Evolutionary conservation across 1,139 yeast species (phyloP).

Genomic region (Geotrichum carabidarum): DNA sequence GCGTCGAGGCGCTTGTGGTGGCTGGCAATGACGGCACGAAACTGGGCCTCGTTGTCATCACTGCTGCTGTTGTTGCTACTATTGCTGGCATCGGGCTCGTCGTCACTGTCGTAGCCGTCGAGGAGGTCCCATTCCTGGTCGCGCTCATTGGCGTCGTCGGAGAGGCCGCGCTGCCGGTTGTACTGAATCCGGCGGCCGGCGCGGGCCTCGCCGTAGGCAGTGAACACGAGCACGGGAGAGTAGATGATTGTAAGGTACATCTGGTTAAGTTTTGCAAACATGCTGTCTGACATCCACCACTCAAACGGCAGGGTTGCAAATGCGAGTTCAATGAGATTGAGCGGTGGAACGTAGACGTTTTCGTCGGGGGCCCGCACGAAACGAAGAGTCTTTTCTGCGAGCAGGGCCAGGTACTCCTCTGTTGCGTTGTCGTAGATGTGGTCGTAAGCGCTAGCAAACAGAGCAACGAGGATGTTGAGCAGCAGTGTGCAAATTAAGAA

Average conservation of each 20-base stretch:
- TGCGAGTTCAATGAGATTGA: slow-evolving; percentile 63
- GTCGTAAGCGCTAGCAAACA: slow-evolving; percentile 79
- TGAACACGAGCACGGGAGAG: slow-evolving; percentile 58
- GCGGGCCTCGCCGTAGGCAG: slow-evolving; percentile 59
- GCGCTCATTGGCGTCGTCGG: slow-evolving; percentile 77
- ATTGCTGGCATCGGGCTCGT: slow-evolving; percentile 27
- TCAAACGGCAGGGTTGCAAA: slow-evolving; percentile 42
- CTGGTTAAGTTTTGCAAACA: slow-evolving; percentile 31
- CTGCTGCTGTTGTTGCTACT: slow-evolving; percentile 22
- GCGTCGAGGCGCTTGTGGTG: not conserved
- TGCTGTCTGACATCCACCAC: slow-evolving; percentile 38
- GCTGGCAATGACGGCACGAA: slow-evolving; percentile 33
- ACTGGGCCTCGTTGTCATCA: slow-evolving; percentile 33
- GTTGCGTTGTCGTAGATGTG: slow-evolving; percentile 77
- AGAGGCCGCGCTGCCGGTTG: slow-evolving; percentile 58
- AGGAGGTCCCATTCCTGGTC: slow-evolving; percentile 80
- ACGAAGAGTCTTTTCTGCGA: slow-evolving; percentile 76
- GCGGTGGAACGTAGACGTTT: slow-evolving; percentile 80
- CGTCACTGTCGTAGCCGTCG: slow-evolving; percentile 59
- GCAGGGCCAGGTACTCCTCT: slow-evolving; percentile 78
- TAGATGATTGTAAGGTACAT: slow-evolving; percentile 60
- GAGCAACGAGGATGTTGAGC: slow-evolving; percentile 76
- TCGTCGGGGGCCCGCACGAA: slow-evolving; percentile 87
- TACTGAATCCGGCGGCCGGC: slow-evolving; percentile 66
- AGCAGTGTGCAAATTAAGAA: slow-evolving; percentile 56